These are phyloP conservation scores for Coniochaeta sp. DNA, from an alignment of 2,329 filamentous ascomycete species.

Conservation along the genomic window DNA sequence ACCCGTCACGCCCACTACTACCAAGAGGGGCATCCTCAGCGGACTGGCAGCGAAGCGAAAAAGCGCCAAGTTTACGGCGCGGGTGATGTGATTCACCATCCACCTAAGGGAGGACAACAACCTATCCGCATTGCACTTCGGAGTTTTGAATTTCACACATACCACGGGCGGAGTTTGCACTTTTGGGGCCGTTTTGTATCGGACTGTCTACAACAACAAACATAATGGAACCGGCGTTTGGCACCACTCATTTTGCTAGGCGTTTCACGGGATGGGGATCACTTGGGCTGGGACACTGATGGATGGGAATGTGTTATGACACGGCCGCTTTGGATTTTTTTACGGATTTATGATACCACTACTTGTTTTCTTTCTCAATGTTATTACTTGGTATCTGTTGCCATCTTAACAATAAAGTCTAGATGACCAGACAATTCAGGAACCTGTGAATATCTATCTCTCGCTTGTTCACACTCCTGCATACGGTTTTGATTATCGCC, in stretches of 20 bases:
- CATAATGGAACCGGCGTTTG: slow-evolving; percentile 1
- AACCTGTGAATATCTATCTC: too few species aligned
- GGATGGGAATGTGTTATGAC: background rate
- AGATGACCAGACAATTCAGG: background rate
- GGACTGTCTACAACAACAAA: slow-evolving; percentile 9
- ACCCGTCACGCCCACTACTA: slow-evolving; percentile 9
- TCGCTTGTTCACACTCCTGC: background rate
- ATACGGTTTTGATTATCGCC: background rate
- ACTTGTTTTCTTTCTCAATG: too few species aligned
- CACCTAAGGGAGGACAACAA: background rate
- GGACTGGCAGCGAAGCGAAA: slow-evolving; percentile 17
- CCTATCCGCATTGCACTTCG: background rate
- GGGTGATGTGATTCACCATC: background rate
- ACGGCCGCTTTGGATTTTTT: background rate
- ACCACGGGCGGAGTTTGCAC: background rate
- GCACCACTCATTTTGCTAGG: slow-evolving; percentile 3
- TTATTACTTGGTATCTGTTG: background rate
- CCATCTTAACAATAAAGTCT: background rate
- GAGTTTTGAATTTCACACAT: background rate
- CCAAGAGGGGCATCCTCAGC: slow-evolving; percentile 16
- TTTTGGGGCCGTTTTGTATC: background rate
- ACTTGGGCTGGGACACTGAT: background rate
- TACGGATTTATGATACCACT: background rate
- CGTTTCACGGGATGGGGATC: background rate
- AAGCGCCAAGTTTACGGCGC: slow-evolving; percentile 18